phyloP scores from a whole-genome alignment of 805 yeast genomes.

The Yamadazyma endophytica region DNA sequence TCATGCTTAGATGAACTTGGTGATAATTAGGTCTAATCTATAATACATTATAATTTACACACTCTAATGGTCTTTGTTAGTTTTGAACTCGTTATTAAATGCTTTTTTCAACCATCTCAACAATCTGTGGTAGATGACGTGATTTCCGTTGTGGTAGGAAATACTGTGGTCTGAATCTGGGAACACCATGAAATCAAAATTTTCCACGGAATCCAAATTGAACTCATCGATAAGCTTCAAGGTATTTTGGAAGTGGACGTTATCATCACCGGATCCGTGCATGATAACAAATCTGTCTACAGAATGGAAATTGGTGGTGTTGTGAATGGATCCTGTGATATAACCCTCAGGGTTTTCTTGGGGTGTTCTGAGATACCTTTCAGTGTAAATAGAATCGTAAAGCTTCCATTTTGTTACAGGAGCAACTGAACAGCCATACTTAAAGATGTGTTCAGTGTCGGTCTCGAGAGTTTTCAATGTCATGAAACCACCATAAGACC shows the following conservation, averaged over 20 bases:
- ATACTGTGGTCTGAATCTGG: slow-evolving; percentile 94
- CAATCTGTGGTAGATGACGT: slow-evolving; percentile 67
- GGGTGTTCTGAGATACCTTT: slow-evolving; percentile 89
- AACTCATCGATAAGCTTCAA: slow-evolving; percentile 70
- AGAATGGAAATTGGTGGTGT: slow-evolving; percentile 53
- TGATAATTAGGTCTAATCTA: neutral
- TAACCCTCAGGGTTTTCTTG: slow-evolving; percentile 64
- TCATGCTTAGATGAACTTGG: no score
- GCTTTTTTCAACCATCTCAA: slow-evolving; percentile 65
- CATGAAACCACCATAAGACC: slow-evolving; percentile 97
- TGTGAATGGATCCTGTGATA: slow-evolving; percentile 47
- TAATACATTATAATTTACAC: neutral
- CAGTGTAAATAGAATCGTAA: slow-evolving; percentile 92
- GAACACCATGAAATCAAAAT: slow-evolving; percentile 81
- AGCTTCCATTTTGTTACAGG: slow-evolving; percentile 95
- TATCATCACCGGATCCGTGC: slow-evolving; percentile 98
- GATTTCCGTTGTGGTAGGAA: slow-evolving; percentile 71
- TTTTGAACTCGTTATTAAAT: slow-evolving; percentile 22
- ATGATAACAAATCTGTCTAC: slow-evolving; percentile 69
- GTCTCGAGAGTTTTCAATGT: slow-evolving; percentile 85
- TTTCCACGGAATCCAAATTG: slow-evolving; percentile 50
- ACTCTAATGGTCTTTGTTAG: neutral
- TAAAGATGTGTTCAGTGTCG: slow-evolving; percentile 71
- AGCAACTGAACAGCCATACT: slow-evolving; percentile 92
- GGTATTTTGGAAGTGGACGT: slow-evolving; percentile 92